A percentile compares a stretch with the other conserved stretches of the same genome.
These are phyloP conservation scores for Microthlaspi erraticum DNA, from an alignment of 345 rosid species.

Conservation along the genomic window DNA sequence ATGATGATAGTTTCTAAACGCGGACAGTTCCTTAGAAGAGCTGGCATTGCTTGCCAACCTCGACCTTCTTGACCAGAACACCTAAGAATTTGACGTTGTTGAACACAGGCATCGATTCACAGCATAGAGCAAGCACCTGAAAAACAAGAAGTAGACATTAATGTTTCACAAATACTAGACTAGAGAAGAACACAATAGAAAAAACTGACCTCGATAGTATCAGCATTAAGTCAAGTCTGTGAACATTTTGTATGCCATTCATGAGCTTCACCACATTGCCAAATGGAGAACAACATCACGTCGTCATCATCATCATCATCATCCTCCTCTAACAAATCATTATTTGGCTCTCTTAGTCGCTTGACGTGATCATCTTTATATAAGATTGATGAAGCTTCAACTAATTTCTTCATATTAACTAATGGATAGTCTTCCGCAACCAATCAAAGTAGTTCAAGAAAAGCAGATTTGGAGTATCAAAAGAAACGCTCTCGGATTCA, in stretches of 20 bases:
- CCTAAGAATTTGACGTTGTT: conserved; percentile 2
- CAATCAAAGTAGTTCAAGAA: background rate
- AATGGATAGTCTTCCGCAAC: background rate
- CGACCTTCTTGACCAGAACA: background rate
- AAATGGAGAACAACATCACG: background rate
- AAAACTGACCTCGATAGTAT: conserved; percentile 19
- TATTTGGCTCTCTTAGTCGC: conserved; percentile 9
- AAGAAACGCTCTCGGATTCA: background rate
- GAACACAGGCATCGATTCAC: conserved; percentile 11
- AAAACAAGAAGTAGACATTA: background rate
- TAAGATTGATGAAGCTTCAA: background rate
- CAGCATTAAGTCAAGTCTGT: background rate
- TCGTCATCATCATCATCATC: background rate
- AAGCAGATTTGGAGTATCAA: conserved; percentile 8
- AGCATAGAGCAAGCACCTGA: conserved; percentile 21
- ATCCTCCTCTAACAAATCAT: background rate
- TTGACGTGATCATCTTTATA: conserved; percentile 2
- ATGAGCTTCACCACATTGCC: conserved; percentile 24
- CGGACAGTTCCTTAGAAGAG: conserved; percentile 19
- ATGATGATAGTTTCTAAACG: background rate
- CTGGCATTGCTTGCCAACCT: conserved; percentile 27
- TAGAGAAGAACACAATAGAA: background rate
- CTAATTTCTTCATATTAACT: background rate
- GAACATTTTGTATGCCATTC: conserved; percentile 22
- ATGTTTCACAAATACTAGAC: background rate